phyloP scores from a whole-genome alignment of 345 rosid species.

The Trapa bicornis region DNA sequence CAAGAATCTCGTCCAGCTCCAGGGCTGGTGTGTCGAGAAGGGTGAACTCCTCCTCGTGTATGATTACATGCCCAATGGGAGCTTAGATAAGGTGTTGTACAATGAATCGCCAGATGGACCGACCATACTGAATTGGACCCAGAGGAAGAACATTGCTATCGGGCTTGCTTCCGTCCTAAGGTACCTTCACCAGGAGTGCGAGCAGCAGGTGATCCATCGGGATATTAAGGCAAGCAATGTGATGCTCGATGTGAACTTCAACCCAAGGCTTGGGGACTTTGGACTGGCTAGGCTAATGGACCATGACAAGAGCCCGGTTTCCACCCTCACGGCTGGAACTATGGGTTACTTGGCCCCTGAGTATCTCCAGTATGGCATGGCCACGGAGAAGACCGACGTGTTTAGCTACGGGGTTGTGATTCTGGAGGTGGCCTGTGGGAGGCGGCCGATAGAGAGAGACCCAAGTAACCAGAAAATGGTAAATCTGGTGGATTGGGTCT shows the following conservation, averaged over 20 bases:
- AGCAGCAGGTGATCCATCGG: constrained; percentile 86
- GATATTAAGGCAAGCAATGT: constrained; percentile 84
- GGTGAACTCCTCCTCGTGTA: constrained; percentile 78
- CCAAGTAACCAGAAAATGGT: constrained; percentile 43
- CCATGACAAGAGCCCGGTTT: constrained; percentile 83
- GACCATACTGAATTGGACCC: constrained; percentile 42
- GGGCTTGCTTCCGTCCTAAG: constrained; percentile 74
- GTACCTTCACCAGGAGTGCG: constrained; percentile 89
- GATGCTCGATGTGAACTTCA: constrained; percentile 77
- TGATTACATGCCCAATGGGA: constrained; percentile 89
- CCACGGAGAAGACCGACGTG: constrained; percentile 77
- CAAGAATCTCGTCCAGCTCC: constrained; percentile 78
- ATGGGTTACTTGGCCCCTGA: constrained; percentile 98
- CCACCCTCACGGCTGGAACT: constrained; percentile 89
- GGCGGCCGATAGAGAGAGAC: constrained; percentile 86
- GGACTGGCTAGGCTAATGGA: constrained; percentile 92
- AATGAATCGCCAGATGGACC: constrained; percentile 35
- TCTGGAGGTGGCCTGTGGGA: constrained; percentile 82
- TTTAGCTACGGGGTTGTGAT: constrained; percentile 86
- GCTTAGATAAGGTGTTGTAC: constrained; percentile 72
- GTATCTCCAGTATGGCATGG: constrained; percentile 87
- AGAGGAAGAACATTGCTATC: constrained; percentile 55
- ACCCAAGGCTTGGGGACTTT: constrained; percentile 81
- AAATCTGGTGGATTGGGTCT: constrained; percentile 90
- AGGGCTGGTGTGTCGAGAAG: constrained; percentile 91